Base-by-base conservation (phyloP, 169 alveolate species). In the Plasmodium billcollinsi region DNA sequence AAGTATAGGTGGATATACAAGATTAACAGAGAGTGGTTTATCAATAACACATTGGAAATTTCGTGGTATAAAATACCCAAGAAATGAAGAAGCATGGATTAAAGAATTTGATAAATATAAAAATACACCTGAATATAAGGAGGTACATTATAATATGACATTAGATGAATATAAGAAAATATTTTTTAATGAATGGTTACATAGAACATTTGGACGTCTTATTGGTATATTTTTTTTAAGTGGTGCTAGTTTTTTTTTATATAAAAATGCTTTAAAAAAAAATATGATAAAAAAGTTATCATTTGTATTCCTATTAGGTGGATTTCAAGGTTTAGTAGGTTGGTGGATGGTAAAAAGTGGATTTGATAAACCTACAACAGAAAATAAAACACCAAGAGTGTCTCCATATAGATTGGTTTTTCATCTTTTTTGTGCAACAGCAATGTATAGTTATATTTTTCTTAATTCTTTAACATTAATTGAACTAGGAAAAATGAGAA, bases 1-100 rank as follows among this genome's bases (percentile, higher is more conserved):
- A 83, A 70, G 94, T 14, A 67, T 96, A 56, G 99, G 99, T 26
- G 98, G 98, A 11, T 97, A 97, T 89, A 97, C 98, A 18, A 45
- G 99, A 47, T 95, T 97, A 50, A 94, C 96, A 12, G 96, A 94
- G 73, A 95, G 98, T 70, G 99, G 99, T 43, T 94, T 97, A 11
- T 97, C 98, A 6, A 97, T 97, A 98, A 96, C 97, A 0, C 95
- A 95, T 71, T 97, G 99, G 99, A 88, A 94, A 12, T 95, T 97
- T 50, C 92, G 86, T 21, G 98, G 97, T 14, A 89, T 71, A 26
- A 74, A 89, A 33, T 94, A 94, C 49, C 99, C 99, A 0, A 80
- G 71, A 52, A 83, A 90, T 52, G 95, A 97, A 6, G 97, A 95
- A 73, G 97, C 90, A 59, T 97, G 99, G 99, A 67, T 67, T 47